Evolutionary conservation across 208 protist species (phyloP).

Genomic region (Wallacemonas sp.): DNA sequence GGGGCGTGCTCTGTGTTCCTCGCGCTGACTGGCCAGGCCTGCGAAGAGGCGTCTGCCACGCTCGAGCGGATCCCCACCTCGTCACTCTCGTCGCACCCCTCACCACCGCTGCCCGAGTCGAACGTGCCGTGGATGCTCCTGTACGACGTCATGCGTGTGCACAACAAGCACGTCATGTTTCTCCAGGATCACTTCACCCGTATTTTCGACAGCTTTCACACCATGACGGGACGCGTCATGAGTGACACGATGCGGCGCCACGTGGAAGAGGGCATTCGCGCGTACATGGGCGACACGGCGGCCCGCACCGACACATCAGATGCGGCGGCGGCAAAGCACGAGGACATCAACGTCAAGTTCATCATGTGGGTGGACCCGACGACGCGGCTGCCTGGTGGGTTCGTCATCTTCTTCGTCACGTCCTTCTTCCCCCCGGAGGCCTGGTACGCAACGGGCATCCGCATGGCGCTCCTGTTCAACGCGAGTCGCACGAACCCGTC

Average conservation of each 20-base stretch:
- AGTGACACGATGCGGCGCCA: conserved; percentile 7
- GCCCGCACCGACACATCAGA: conserved; percentile 5
- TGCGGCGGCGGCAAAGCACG: background rate
- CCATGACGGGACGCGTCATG: conserved; percentile 15
- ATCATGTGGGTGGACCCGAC: conserved; percentile 52
- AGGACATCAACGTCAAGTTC: conserved; percentile 72
- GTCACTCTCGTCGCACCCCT: background rate
- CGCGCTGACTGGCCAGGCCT: background rate
- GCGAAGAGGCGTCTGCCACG: background rate
- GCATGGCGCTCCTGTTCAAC: conserved; percentile 64
- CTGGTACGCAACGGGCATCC: conserved; percentile 66
- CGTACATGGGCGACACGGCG: conserved; percentile 30
- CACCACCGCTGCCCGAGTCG: background rate
- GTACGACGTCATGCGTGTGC: conserved; percentile 81
- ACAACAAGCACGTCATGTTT: conserved; percentile 45
- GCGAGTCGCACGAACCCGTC: conserved; percentile 63
- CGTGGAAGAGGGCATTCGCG: conserved; percentile 24
- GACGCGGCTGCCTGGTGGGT: conserved; percentile 3
- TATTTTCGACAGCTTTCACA: conserved; percentile 44
- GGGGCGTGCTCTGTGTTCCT: conserved; percentile 3
- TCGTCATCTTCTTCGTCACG: conserved; percentile 51
- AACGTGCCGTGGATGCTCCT: conserved; percentile 34
- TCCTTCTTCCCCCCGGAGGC: conserved; percentile 69
- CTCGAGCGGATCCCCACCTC: background rate
- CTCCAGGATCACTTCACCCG: conserved; percentile 50